Base-by-base conservation (phyloP, 192 early-diverging fungal species). In the Coemansia sp. region DNA sequence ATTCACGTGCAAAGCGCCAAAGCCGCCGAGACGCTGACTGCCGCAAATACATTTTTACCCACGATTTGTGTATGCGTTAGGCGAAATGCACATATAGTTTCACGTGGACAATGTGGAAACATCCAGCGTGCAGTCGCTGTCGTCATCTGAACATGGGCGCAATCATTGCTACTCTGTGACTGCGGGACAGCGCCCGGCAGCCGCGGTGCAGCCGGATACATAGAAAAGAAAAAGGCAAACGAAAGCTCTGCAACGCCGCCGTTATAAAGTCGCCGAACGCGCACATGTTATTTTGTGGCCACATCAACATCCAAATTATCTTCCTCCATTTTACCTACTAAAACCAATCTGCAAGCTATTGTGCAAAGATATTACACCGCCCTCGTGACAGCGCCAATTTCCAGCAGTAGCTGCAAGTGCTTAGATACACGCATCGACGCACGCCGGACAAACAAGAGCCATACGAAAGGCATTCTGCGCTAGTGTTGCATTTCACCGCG, bases 81-180 rank as follows among this genome's bases (percentile, higher is more conserved):
- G n/a, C 35, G 55, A 60, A 49, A 60, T 60, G 41, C 55, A 27
- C 35, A 35, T 15, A 17, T 12, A 14, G 55, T 14, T 15, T 25
- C 64, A 66, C 64, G 64, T 66, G 64, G 47, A 49, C 39, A 49
- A 29, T 57, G 24, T 43, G 21, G 61, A 53, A 53, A 54, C 38
- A 54, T n/a, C 14, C 29, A 53, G 11, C 12, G 43, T 63, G 64
- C 64, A 66, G 27, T 17, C 47, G 39, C 50, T 63, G 61, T 51
- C 61, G 61, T 63, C 61, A 63, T 54, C 27, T 32, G 25, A 23
- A 49, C 15, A 35, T 47, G 17, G 43, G 45, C 45, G 39, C 24
- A 14, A 32, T 22, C 54, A 32, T 56, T 57, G 25, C 35, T 25
- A 57, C 35, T 25, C 48, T 59, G 22, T 54, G 53, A 54, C 27